Percentiles rank a stretch among this genome's conserved stretches.
Conservation (phyloP, 495 filamentous ascomycete species). For the Hypoxylon fragiforme region DNA sequence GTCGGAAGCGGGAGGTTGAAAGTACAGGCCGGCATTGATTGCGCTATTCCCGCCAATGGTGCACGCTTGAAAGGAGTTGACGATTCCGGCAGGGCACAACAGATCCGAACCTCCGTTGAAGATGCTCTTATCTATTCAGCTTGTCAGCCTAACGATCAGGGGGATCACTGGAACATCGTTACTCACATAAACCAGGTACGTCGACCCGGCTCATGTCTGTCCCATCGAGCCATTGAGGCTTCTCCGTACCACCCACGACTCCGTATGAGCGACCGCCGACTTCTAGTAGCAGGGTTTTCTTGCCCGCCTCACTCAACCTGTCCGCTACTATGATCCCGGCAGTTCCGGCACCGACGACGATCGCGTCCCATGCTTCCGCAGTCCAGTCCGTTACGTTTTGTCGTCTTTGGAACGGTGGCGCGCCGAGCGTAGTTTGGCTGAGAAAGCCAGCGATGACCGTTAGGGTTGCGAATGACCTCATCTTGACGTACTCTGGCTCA, state of each 20-base stretch:
- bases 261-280: constrained; percentile 40
- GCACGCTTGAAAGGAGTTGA: constrained; percentile 60
- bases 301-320: constrained; percentile 51
- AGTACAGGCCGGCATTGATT: constrained; percentile 48
- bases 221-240: constrained; percentile 55
- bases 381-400: constrained; percentile 33
- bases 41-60: constrained; percentile 59
- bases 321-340: constrained; percentile 83
- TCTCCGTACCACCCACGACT: constrained; percentile 40
- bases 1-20: constrained; percentile 58
- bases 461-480: constrained; percentile 19
- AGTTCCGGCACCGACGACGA: constrained; percentile 83
- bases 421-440: constrained; percentile 5
- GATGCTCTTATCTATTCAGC: constrained; percentile 50
- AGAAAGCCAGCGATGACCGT: constrained; percentile 13
- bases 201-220: constrained; percentile 62
- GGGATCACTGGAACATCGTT: neutral
- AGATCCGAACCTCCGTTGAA: constrained; percentile 42
- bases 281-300: constrained; percentile 40
- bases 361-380: constrained; percentile 40
- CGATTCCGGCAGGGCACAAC: constrained; percentile 39
- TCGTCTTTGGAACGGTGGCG: constrained; percentile 4
- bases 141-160: constrained; percentile 3
- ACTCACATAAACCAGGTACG: constrained; percentile 57
- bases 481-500: constrained; percentile 6